Base-by-base conservation (phyloP, 2,329 filamentous ascomycete genomes). In the Clarireedia sp. region DNA sequence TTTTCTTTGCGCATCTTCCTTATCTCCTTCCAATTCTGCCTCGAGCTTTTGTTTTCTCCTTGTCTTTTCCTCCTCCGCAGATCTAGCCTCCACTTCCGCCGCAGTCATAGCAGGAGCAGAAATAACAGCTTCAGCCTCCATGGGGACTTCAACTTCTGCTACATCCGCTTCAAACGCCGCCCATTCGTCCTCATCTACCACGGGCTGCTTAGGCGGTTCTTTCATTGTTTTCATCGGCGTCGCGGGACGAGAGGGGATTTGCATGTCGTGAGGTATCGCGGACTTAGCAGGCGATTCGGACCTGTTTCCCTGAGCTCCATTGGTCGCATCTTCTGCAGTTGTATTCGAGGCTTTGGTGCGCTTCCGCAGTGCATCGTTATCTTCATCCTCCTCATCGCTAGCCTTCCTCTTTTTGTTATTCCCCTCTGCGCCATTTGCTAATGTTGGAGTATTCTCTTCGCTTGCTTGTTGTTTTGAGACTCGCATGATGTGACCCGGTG, bases 131-230 rank as follows among this genome's bases (percentile, higher is more conserved):
- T 79, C 76, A 29, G 57, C 62, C 29, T 61, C 61, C 16, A 58
- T 43, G 2, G 66, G 66, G 26, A 68, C 63, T 23, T 74, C 67
- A 29, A 73, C 72, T 17, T 66, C 66, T 7, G 83, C 86, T 54
- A 95, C 83, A 53, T 95, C 89, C 2, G 87, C 87, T 68, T 96
- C 86, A 67, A 95, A 95, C 8, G 89, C 88, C 2, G 88, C 86
- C 87, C 88, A 94, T 70, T 94, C 88, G 53, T 85, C 82, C 66
- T 95, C 89, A 67, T 91, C 83, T 8, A 89, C 72, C 41, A 73
- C 72, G 14, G 58, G 46, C 4, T 55, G 53, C 5, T 62, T 66
- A 38, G 72, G 71, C 1, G 74, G 76, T 5, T 69, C 69, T 6
- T 74, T 71, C 5, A 74, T 73, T 5, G 70, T 67, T 54, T 66